A percentile compares a stretch with the other conserved stretches of the same genome.
Conservation (phyloP, 306 rosid species). For the Medicago arabica region DNA sequence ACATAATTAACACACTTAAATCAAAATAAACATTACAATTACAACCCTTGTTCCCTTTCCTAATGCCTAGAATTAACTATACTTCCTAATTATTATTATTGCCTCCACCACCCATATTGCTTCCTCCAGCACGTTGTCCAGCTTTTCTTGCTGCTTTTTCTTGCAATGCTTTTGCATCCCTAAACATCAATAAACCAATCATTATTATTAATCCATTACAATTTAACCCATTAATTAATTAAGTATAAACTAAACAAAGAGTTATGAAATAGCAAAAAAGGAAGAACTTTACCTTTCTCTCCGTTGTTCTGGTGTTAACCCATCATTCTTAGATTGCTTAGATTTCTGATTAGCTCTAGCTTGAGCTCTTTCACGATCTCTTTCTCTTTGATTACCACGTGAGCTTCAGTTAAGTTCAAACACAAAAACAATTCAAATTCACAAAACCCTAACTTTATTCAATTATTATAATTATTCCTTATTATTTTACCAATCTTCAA, state of each 20-base stretch:
- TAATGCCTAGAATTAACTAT: background rate
- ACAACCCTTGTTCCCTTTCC: background rate
- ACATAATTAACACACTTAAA: background rate
- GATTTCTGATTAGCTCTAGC: conserved; percentile 52
- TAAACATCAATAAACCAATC: background rate
- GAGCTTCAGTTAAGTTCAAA: conserved; percentile 68
- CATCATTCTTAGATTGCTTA: conserved; percentile 60
- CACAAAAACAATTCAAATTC: conserved; percentile 8
- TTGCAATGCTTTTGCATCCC: conserved; percentile 75
- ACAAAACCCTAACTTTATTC: conserved; percentile 19
- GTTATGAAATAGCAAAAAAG: background rate
- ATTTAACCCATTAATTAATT: background rate
- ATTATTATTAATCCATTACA: background rate
- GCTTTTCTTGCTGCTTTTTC: conserved; percentile 70
- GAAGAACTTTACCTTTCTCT: conserved; percentile 64
- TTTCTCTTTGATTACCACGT: conserved; percentile 79
- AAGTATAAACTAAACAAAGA: background rate
- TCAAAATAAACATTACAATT: background rate
- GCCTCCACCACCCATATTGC: conserved; percentile 46
- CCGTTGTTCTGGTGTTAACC: conserved; percentile 77
- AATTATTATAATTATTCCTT: background rate
- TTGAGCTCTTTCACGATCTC: conserved; percentile 81
- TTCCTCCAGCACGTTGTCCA: conserved; percentile 53
- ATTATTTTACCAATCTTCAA: background rate
- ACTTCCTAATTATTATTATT: conserved; percentile 40